Evolutionary conservation across 1,284 basidiomycete species (phyloP).

Genomic region (Cystobasidium pallidum): DNA sequence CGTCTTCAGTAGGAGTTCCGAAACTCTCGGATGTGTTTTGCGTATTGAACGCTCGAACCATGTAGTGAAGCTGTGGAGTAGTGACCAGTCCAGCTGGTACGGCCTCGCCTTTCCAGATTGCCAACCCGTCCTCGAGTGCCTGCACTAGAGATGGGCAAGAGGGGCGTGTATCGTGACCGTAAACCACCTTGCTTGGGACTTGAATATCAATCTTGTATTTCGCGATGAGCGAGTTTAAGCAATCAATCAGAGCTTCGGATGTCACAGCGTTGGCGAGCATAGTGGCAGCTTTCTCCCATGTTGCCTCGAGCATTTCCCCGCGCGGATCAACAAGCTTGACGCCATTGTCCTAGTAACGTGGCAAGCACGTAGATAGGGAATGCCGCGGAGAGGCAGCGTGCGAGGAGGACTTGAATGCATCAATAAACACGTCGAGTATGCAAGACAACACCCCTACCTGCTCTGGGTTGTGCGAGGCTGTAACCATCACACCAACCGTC

Average conservation of each 20-base stretch:
- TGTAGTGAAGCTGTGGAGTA: slow-evolving; percentile 94
- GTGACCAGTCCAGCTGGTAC: slow-evolving; percentile 74
- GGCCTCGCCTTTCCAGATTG: slow-evolving; percentile 58
- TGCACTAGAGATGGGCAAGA: slow-evolving; percentile 80
- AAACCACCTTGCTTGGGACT: slow-evolving; percentile 79
- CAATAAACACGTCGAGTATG: too few relatives aligned
- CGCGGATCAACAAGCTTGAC: slow-evolving; percentile 96
- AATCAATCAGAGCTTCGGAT: slow-evolving; percentile 71
- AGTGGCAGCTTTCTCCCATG: slow-evolving; percentile 92
- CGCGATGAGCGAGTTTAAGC: slow-evolving; percentile 69
- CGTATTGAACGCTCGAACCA: slow-evolving; percentile 88
- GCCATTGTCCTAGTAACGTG: slow-evolving; percentile 80
- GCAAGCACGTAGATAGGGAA: not conserved
- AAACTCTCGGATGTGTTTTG: slow-evolving; percentile 72
- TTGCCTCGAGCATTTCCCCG: slow-evolving; percentile 97
- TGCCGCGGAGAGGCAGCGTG: too few relatives aligned
- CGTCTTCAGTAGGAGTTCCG: slow-evolving; percentile 79
- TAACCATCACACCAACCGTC: slow-evolving; percentile 97
- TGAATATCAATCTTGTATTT: slow-evolving; percentile 75
- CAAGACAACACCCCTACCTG: slow-evolving; percentile 64
- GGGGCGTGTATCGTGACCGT: slow-evolving; percentile 89
- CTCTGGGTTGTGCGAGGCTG: slow-evolving; percentile 97
- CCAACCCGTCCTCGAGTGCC: slow-evolving; percentile 82
- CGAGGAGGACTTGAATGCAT: too few relatives aligned
- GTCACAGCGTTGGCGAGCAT: slow-evolving; percentile 81